Percentiles rank a stretch among this genome's conserved stretches.
These are phyloP conservation scores for Talaromyces sp. DNA, from an alignment of 2,329 filamentous ascomycete genomes.

Conservation along the genomic window DNA sequence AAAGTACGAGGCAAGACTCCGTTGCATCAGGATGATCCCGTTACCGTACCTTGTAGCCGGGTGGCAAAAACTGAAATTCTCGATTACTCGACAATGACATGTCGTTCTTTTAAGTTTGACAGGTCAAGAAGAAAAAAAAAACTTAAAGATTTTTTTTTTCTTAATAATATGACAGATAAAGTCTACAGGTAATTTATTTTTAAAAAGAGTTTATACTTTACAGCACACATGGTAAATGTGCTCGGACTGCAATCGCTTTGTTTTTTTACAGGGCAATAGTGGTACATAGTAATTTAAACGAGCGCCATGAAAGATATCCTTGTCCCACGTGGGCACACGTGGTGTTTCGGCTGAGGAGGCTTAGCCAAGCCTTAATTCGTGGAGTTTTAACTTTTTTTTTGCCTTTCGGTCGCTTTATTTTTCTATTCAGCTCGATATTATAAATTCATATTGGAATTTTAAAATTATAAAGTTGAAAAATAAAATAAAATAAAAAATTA, in stretches of 20 bases:
- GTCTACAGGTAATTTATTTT: neutral
- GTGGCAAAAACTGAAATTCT: no score
- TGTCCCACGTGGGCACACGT: constrained; percentile 34
- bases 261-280: neutral
- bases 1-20: neutral
- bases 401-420: neutral
- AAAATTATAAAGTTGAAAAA: no score
- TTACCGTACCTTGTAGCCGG: neutral
- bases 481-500: neutral
- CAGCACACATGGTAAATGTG: neutral
- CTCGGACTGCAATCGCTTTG: neutral
- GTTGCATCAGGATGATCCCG: neutral
- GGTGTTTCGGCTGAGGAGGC: constrained; percentile 14
- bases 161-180: neutral
- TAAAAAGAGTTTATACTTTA: neutral
- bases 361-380: neutral
- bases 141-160: neutral
- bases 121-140: neutral
- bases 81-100: neutral
- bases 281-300: constrained; percentile 17
- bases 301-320: constrained; percentile 13
- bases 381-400: neutral
- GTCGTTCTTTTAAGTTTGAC: neutral
- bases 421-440: neutral
- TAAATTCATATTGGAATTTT: neutral